Percentiles rank a stretch among this genome's conserved stretches.
Conservation (phyloP, 495 filamentous ascomycete genomes). For the Penicillium subrubescens region DNA sequence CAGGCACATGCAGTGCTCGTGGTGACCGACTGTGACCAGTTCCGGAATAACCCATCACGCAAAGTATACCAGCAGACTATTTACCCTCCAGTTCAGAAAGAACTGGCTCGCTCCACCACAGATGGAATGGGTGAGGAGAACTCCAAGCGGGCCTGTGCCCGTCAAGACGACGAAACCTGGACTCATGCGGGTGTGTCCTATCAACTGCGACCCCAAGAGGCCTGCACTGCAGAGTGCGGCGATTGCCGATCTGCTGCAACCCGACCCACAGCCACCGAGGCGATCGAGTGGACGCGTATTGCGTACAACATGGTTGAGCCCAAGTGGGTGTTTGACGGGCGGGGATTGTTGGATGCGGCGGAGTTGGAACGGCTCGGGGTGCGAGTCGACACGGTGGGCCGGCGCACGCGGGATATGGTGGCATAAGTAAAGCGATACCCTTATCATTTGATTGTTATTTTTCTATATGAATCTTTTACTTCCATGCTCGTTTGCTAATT, state of each 20-base stretch:
- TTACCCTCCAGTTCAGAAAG: background rate
- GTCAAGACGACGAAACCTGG: constrained; percentile 17
- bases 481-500: background rate
- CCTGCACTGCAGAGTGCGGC: constrained; percentile 22
- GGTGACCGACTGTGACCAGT: constrained; percentile 42
- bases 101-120: background rate
- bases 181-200: constrained; percentile 21
- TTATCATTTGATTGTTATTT: background rate
- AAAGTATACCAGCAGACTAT: background rate
- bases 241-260: constrained; percentile 24
- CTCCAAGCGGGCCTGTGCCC: constrained; percentile 8
- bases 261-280: constrained; percentile 22
- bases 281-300: constrained; percentile 56
- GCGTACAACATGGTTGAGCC: constrained; percentile 63
- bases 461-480: background rate
- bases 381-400: constrained; percentile 29
- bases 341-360: constrained; percentile 58
- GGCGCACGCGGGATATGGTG: constrained; percentile 9
- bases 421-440: constrained; percentile 14
- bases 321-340: constrained; percentile 72
- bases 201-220: constrained; percentile 18
- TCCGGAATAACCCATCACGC: constrained; percentile 21
- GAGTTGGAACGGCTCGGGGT: constrained; percentile 61
- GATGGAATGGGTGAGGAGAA: background rate
- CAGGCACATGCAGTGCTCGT: constrained; percentile 39